Percentiles rank a stretch among this genome's conserved stretches.
phyloP scores from a whole-genome alignment of 2,329 filamentous ascomycete species.

The Penicillium sp. region DNA sequence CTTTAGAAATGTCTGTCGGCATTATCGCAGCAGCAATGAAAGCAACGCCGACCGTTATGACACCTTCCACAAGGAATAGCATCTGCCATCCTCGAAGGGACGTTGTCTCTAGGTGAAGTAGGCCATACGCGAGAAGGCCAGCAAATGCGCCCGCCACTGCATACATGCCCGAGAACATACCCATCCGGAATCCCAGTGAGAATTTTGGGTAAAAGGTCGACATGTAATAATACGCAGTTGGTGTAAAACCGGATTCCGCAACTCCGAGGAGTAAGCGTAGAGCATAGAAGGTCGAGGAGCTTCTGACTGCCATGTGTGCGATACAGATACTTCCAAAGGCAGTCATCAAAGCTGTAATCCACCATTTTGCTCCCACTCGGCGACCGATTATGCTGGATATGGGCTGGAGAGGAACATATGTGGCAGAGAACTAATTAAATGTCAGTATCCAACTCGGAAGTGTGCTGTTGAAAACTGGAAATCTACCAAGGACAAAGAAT shows the following conservation, averaged over 20 bases:
- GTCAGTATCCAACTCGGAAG: not conserved
- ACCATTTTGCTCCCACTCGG: constrained; percentile 22
- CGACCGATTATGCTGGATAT: constrained; percentile 23
- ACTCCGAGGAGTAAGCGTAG: constrained; percentile 24
- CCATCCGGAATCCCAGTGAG: constrained; percentile 57
- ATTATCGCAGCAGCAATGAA: constrained; percentile 15
- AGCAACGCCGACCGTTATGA: constrained; percentile 15
- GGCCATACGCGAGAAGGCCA: constrained; percentile 46
- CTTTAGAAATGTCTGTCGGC: constrained; percentile 8
- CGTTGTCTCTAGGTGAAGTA: constrained; percentile 22
- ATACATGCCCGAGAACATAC: constrained; percentile 58
- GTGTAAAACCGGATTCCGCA: constrained; percentile 55
- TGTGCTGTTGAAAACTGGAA: not conserved
- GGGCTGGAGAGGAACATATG: constrained; percentile 28
- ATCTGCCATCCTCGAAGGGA: constrained; percentile 29
- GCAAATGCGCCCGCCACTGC: constrained; percentile 58
- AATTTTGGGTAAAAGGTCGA: constrained; percentile 60
- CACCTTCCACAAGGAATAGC: constrained; percentile 34
- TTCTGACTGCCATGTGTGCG: constrained; percentile 12
- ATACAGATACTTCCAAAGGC: constrained; percentile 26
- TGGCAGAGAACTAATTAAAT: constrained; percentile 20
- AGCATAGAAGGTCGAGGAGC: constrained; percentile 21
- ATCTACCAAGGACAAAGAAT: constrained; percentile 17
- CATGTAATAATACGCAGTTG: constrained; percentile 57
- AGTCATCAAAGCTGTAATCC: constrained; percentile 20